Conservation (phyloP, 2,329 filamentous ascomycete genomes). For the Exophiala oligosperma region DNA sequence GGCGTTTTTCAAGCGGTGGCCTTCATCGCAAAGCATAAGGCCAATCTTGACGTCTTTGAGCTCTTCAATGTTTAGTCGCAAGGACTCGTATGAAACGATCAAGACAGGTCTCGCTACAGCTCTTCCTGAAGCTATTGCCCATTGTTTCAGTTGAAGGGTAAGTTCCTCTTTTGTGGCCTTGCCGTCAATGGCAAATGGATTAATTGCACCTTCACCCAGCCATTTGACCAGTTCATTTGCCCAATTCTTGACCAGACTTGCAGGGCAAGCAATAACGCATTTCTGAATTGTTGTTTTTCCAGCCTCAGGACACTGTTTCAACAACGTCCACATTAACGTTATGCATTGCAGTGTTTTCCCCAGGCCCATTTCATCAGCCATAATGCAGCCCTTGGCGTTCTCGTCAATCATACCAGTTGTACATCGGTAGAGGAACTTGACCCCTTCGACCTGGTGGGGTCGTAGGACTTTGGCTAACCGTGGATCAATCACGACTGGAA, state of each 20-base stretch:
- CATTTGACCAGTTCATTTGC: conserved; percentile 96
- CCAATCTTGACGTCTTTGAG: conserved; percentile 89
- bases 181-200: conserved; percentile 92
- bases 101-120: conserved; percentile 87
- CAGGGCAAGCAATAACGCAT: conserved; percentile 93
- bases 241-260: conserved; percentile 96
- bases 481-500: conserved; percentile 97
- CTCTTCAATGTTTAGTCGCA: conserved; percentile 87
- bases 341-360: conserved; percentile 98
- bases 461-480: conserved; percentile 83
- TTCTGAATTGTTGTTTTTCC: conserved; percentile 93
- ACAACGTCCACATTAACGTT: conserved; percentile 89
- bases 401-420: conserved; percentile 94
- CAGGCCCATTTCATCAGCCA: conserved; percentile 98
- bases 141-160: conserved; percentile 85
- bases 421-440: conserved; percentile 94
- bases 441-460: conserved; percentile 96
- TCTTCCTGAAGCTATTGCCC: conserved; percentile 89
- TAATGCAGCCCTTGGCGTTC: conserved; percentile 95
- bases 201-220: conserved; percentile 88
- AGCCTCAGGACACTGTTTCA: conserved; percentile 95
- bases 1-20: conserved; percentile 93
- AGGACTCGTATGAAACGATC: conserved; percentile 96
- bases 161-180: conserved; percentile 95
- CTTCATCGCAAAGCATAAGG: conserved; percentile 91